Conservation (phyloP, 2,329 filamentous ascomycete genomes). For the Orbilia ellipsospora region DNA sequence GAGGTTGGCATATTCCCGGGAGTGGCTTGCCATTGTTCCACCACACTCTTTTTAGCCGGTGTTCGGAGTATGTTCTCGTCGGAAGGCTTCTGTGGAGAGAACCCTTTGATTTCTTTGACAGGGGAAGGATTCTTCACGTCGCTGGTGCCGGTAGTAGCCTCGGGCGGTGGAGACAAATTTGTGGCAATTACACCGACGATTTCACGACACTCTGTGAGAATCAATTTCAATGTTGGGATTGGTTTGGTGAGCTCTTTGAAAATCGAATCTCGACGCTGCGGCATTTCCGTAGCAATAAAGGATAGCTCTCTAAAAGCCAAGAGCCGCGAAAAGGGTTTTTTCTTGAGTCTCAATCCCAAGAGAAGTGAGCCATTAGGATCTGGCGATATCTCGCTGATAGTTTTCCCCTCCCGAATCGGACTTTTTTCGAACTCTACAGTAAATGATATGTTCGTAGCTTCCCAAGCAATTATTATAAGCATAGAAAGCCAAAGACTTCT, state of each 20-base stretch:
- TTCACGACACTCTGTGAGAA: constrained; percentile 57
- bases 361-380: constrained; percentile 59
- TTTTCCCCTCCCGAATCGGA: constrained; percentile 57
- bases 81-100: constrained; percentile 39
- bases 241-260: constrained; percentile 59
- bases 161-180: constrained; percentile 19
- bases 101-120: constrained; percentile 49
- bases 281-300: constrained; percentile 56
- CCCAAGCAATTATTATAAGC: constrained; percentile 56
- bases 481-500: constrained; percentile 57
- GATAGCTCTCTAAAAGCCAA: constrained; percentile 58
- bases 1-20: constrained; percentile 46
- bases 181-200: constrained; percentile 45
- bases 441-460: constrained; percentile 57
- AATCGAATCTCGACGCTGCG: constrained; percentile 56
- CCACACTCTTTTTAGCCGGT: constrained; percentile 16
- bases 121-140: constrained; percentile 25
- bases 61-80: constrained; percentile 44
- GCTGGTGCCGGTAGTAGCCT: constrained; percentile 5
- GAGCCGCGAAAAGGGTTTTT: constrained; percentile 56
- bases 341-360: constrained; percentile 57
- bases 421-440: constrained; percentile 57
- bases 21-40: constrained; percentile 49
- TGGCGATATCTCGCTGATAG: constrained; percentile 57
- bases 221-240: constrained; percentile 56